Evolutionary conservation across 2,329 filamentous ascomycete genomes (phyloP).

Genomic region (Acrodontium crateriforme): DNA sequence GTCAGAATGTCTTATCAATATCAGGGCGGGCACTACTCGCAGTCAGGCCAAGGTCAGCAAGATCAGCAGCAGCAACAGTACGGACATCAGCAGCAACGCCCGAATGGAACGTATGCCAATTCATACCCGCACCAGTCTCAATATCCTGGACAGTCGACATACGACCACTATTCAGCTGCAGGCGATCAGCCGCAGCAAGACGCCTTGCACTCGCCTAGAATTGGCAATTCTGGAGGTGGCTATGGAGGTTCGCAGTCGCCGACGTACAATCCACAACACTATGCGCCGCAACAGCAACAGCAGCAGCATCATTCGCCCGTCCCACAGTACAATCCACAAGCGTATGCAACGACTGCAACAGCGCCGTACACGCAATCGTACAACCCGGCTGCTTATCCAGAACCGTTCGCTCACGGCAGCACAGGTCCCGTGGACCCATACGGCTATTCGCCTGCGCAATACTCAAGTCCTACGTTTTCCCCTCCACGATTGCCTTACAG

Average conservation of each 20-base stretch:
- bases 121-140: slow-evolving; percentile 10
- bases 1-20: slow-evolving; percentile 40
- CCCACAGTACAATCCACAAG: slow-evolving; percentile 58
- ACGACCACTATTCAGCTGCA: slow-evolving; percentile 9
- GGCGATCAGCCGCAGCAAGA: slow-evolving; percentile 10
- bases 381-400: slow-evolving; percentile 12
- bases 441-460: slow-evolving; percentile 12
- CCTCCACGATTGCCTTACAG: slow-evolving; percentile 12
- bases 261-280: slow-evolving; percentile 3
- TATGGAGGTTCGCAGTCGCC: slow-evolving; percentile 4
- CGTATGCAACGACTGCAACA: slow-evolving; percentile 33
- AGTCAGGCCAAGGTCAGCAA: slow-evolving; percentile 13
- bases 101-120: slow-evolving; percentile 13
- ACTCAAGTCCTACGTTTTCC: slow-evolving; percentile 9
- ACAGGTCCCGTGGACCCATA: slow-evolving; percentile 18
- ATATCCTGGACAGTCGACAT: slow-evolving; percentile 15
- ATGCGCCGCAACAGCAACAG: slow-evolving; percentile 24
- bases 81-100: slow-evolving; percentile 5
- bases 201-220: slow-evolving; percentile 14
- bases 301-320: slow-evolving; percentile 24
- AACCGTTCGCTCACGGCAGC: slow-evolving; percentile 10
- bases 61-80: slow-evolving; percentile 6
- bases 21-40: slow-evolving; percentile 35
- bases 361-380: slow-evolving; percentile 23
- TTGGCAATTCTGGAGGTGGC: slow-evolving; percentile 9